These are phyloP conservation scores for Phytophthora tentaculata DNA, from an alignment of 352 stramenopile species.

Conservation along the genomic window DNA sequence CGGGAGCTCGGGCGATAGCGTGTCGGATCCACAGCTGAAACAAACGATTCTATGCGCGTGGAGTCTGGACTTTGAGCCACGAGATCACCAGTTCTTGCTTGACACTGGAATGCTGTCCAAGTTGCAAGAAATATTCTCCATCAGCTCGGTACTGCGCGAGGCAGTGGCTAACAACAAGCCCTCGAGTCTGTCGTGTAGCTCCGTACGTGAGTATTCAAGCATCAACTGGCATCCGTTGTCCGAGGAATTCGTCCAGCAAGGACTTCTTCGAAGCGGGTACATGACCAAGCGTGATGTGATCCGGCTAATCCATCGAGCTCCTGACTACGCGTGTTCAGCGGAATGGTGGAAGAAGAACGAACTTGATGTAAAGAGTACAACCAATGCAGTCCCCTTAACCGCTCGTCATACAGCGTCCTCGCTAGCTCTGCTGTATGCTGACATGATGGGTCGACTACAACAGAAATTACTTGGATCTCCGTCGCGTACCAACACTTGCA, in stretches of 20 bases:
- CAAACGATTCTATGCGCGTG: constrained; percentile 84
- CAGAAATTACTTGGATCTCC: constrained; percentile 52
- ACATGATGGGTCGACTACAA: constrained; percentile 68
- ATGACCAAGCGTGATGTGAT: constrained; percentile 86
- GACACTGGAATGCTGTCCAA: constrained; percentile 79
- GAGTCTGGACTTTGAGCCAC: constrained; percentile 84
- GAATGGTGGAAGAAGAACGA: constrained; percentile 74
- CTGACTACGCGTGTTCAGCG: constrained; percentile 56
- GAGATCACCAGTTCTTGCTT: constrained; percentile 83
- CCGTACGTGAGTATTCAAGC: constrained; percentile 33
- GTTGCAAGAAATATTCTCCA: constrained; percentile 78
- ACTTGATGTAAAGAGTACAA: constrained; percentile 26
- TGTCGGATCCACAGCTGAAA: constrained; percentile 65
- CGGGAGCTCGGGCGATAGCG: constrained; percentile 32
- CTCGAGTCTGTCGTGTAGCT: background rate
- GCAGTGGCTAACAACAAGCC: constrained; percentile 34
- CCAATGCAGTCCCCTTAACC: constrained; percentile 24
- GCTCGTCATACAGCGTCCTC: constrained; percentile 74
- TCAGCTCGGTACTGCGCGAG: constrained; percentile 57
- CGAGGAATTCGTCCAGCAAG: constrained; percentile 81
- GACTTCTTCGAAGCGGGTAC: constrained; percentile 64
- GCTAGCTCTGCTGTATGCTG: constrained; percentile 76
- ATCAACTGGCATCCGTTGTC: constrained; percentile 85
- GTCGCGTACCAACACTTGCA: constrained; percentile 38
- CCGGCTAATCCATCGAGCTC: constrained; percentile 63